Evolutionary conservation across 768 basidiomycete species (phyloP).

Genomic region (Lactarius psammicola): DNA sequence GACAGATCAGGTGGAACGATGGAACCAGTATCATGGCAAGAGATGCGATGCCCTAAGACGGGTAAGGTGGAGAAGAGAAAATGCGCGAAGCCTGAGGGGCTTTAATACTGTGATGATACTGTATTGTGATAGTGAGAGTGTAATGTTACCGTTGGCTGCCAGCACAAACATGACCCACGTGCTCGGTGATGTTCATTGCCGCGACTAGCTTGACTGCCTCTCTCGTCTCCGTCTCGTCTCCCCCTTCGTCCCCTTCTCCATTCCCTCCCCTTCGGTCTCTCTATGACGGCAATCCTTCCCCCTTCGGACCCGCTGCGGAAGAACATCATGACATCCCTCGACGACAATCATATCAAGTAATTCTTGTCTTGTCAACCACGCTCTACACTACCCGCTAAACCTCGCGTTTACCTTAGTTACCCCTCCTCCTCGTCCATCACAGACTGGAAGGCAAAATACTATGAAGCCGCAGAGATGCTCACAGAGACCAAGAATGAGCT

Average conservation of each 20-base stretch:
- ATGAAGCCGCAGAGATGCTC: constrained; percentile 82
- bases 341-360: constrained; percentile 66
- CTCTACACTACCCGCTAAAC: constrained; percentile 11
- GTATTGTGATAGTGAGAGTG: background rate
- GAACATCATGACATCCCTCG: constrained; percentile 55
- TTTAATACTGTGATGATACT: no score
- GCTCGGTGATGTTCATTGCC: constrained; percentile 12
- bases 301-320: constrained; percentile 56
- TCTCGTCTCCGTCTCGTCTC: constrained; percentile 16
- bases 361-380: constrained; percentile 24
- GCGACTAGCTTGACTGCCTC: constrained; percentile 19
- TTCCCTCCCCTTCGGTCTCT: constrained; percentile 26
- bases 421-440: constrained; percentile 44
- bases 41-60: constrained; percentile 85
- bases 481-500: constrained; percentile 81
- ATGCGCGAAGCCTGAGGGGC: constrained; percentile 77
- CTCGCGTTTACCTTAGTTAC: constrained; percentile 43
- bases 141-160: background rate
- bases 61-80: constrained; percentile 79
- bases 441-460: constrained; percentile 79
- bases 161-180: constrained; percentile 24
- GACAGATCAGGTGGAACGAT: constrained; percentile 62
- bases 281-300: constrained; percentile 66
- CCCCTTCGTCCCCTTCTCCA: constrained; percentile 18
- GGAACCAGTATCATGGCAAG: constrained; percentile 86